Evolutionary conservation across 805 yeast species (phyloP), one percentile per base, ranked within the genome.

Genomic region (Komagataella mondaviorum): DNA sequence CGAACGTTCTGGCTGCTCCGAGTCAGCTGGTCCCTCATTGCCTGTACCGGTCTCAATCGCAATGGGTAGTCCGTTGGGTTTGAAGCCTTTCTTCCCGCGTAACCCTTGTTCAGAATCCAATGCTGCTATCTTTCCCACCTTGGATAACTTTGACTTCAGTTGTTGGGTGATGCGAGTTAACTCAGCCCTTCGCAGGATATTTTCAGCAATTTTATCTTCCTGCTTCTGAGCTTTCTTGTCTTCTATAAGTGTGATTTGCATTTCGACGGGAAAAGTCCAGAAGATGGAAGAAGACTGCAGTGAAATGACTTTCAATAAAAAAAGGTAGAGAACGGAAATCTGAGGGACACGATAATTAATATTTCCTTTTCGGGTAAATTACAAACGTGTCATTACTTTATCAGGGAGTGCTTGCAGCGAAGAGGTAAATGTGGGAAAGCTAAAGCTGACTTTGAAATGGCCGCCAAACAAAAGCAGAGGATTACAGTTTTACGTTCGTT

Each of bases 161-260:
- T 71, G 76, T 53, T 75, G 60, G 1, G 77, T 70, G 51, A 72
- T 67, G 52, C 75, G 64, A 4, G 76, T 73, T 6, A 72, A 63
- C 54, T 72, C 76, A 3, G 73, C 77, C 50, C 76, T 62, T 54
- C 71, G 71, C 46, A 72, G 60, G 47, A 72, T 71, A 54, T 67
- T 69, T 52, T 71, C 72, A 22, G 75, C 75, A 14, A 72, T 71
- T 17, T 63, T 58, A 50, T 72, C 72, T 53, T 72, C 76, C 48
- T 57, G 56, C 43, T 45, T 30, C 48, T 51, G 48, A 36, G 49
- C 22, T 10, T 44, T 16, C 46, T 44, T 44, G 17, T 22, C 48
- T n/a, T 20, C 48, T 46, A 20, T 46, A 30, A 30, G 39, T 10
- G 39, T 30, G 45, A n/a, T 48, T 24, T 48, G 49, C 49, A 48